Conservation (phyloP, 345 rosid genomes). For the Citrus maxima region DNA sequence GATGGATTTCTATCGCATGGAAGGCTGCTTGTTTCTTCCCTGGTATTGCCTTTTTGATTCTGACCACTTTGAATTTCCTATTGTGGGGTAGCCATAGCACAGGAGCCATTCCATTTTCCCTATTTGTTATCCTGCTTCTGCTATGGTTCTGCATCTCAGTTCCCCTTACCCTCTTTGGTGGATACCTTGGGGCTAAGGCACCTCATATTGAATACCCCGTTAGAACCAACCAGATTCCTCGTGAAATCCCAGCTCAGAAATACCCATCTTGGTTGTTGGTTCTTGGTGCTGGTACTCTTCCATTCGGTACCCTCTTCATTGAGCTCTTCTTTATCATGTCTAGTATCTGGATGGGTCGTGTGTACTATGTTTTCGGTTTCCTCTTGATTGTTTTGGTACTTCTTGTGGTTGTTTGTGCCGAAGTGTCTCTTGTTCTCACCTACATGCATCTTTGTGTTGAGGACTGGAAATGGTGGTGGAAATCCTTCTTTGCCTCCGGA, state of each 20-base stretch:
- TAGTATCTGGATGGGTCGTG: constrained; percentile 77
- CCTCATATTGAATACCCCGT: constrained; percentile 70
- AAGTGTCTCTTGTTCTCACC: constrained; percentile 65
- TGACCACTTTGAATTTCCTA: constrained; percentile 56
- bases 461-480: constrained; percentile 86
- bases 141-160: constrained; percentile 73
- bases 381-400: constrained; percentile 58
- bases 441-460: constrained; percentile 80
- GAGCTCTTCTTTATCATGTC: constrained; percentile 84
- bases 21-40: constrained; percentile 76
- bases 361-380: constrained; percentile 68
- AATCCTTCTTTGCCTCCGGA: constrained; percentile 73
- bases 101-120: constrained; percentile 68
- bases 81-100: constrained; percentile 71
- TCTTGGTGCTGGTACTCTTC: constrained; percentile 75
- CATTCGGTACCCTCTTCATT: constrained; percentile 71
- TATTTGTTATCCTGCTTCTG: constrained; percentile 45
- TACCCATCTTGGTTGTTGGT: constrained; percentile 79
- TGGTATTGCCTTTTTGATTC: constrained; percentile 61
- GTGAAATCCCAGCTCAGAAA: constrained; percentile 70
- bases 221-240: constrained; percentile 72
- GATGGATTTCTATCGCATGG: constrained; percentile 71
- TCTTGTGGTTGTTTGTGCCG: constrained; percentile 69
- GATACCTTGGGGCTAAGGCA: constrained; percentile 61
- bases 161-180: constrained; percentile 67